Evolutionary conservation across 2,329 filamentous ascomycete genomes (phyloP).

Genomic region (Pseudomassariella vexata): DNA sequence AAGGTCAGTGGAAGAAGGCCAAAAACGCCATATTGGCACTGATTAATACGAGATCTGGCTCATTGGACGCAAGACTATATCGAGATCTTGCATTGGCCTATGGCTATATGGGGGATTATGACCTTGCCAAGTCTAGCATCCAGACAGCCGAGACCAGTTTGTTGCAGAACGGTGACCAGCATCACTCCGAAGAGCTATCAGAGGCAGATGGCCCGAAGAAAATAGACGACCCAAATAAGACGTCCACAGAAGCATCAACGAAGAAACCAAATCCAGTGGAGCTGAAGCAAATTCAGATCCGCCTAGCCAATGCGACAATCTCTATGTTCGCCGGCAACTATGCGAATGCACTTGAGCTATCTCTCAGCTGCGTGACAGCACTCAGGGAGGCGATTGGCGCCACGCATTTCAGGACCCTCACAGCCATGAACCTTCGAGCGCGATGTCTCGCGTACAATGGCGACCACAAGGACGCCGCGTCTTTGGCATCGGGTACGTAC

Average conservation of each 20-base stretch:
- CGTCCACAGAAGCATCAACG: background rate
- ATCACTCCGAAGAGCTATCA: background rate
- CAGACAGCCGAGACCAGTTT: background rate
- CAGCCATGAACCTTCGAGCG: background rate
- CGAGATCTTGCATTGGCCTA: slow-evolving; percentile 1
- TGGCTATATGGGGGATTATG: slow-evolving; percentile 1
- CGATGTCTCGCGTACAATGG: background rate
- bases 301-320: slow-evolving; percentile 1
- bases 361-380: background rate
- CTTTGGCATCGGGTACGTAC: background rate
- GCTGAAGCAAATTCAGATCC: slow-evolving; percentile 2
- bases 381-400: background rate
- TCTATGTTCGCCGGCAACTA: background rate
- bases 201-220: background rate
- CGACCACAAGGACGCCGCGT: background rate
- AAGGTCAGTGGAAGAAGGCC: background rate
- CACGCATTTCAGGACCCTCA: background rate
- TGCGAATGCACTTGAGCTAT: background rate
- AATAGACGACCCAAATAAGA: background rate
- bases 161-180: background rate
- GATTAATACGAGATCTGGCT: background rate
- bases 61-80: slow-evolving; percentile 1
- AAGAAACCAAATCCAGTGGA: background rate
- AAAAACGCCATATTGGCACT: background rate
- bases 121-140: background rate